Conservation (phyloP, 2,329 filamentous ascomycete species). For the Cladosporium halotolerans region DNA sequence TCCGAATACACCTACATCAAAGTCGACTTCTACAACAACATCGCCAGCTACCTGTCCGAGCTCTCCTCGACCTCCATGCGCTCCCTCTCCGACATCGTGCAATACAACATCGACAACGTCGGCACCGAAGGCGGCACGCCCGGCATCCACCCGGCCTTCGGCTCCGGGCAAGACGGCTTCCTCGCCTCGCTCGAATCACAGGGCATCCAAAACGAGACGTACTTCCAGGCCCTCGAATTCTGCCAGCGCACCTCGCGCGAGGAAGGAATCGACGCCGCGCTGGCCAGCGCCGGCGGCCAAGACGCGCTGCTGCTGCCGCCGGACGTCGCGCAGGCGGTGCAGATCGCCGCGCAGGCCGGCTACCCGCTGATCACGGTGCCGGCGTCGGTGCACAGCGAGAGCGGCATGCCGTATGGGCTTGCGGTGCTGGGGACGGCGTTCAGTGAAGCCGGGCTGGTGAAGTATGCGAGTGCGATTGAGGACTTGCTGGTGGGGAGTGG, state of each 20-base stretch:
- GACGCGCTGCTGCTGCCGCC: constrained; percentile 63
- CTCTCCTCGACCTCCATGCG: constrained; percentile 56
- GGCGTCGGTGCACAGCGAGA: constrained; percentile 47
- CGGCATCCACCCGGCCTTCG: constrained; percentile 53
- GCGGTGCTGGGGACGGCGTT: constrained; percentile 33
- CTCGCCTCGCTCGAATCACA: constrained; percentile 55
- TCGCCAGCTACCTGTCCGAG: constrained; percentile 57
- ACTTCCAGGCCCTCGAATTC: constrained; percentile 61
- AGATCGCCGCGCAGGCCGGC: constrained; percentile 68
- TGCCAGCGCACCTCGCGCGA: constrained; percentile 53
- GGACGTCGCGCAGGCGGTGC: constrained; percentile 60
- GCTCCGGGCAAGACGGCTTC: constrained; percentile 66
- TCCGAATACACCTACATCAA: constrained; percentile 70
- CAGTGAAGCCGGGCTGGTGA: constrained; percentile 28
- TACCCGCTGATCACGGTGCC: constrained; percentile 69
- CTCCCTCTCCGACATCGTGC: constrained; percentile 59
- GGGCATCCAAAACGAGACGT: constrained; percentile 58
- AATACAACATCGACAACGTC: constrained; percentile 54
- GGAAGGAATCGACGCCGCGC: constrained; percentile 63
- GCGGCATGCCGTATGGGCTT: constrained; percentile 41
- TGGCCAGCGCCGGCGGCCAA: constrained; percentile 37
- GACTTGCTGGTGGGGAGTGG: constrained; percentile 28
- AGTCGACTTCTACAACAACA: constrained; percentile 63
- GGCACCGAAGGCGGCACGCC: constrained; percentile 62
- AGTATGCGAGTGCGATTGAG: constrained; percentile 40